A percentile compares a stretch with the other conserved stretches of the same genome.
Conservation (phyloP, 2,329 filamentous ascomycete genomes). For the Diaporthe aspalathi region DNA sequence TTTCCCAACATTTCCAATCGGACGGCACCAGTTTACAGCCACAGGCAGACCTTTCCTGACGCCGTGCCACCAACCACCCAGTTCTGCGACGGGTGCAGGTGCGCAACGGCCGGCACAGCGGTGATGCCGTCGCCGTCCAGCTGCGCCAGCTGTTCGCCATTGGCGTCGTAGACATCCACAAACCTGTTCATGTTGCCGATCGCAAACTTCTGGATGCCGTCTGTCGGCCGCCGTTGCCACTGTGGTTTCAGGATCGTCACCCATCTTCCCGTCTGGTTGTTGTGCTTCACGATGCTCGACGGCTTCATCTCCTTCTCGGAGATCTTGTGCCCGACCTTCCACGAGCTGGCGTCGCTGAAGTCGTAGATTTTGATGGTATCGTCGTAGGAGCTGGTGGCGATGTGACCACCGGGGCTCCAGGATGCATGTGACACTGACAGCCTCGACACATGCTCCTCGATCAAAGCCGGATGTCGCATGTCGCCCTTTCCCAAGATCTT, state of each 20-base stretch:
- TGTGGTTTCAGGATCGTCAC: slow-evolving; percentile 86
- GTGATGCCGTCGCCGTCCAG: slow-evolving; percentile 90
- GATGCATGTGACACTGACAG: slow-evolving; percentile 93
- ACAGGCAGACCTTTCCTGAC: slow-evolving; percentile 91
- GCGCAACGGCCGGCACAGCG: slow-evolving; percentile 91
- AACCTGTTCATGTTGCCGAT: slow-evolving; percentile 99
- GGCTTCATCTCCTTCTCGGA: slow-evolving; percentile 75
- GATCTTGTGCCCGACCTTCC: slow-evolving; percentile 69
- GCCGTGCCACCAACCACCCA: slow-evolving; percentile 95
- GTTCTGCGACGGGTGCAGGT: slow-evolving; percentile 87
- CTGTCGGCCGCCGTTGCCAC: slow-evolving; percentile 85
- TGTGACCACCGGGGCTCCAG: slow-evolving; percentile 85
- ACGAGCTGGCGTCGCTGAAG: slow-evolving; percentile 71
- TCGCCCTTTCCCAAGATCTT: slow-evolving; percentile 77
- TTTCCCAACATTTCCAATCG: background rate
- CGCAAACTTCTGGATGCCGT: slow-evolving; percentile 86
- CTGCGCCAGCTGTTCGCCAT: slow-evolving; percentile 89
- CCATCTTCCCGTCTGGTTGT: slow-evolving; percentile 96
- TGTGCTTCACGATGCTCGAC: slow-evolving; percentile 77
- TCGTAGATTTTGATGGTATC: slow-evolving; percentile 95
- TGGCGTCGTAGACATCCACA: slow-evolving; percentile 86
- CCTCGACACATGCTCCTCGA: slow-evolving; percentile 85
- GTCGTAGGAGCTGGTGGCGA: slow-evolving; percentile 94
- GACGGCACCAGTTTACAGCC: slow-evolving; percentile 70
- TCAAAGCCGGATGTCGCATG: slow-evolving; percentile 70